phyloP scores from a whole-genome alignment of 306 rosid species.

The Vicia villosa region DNA sequence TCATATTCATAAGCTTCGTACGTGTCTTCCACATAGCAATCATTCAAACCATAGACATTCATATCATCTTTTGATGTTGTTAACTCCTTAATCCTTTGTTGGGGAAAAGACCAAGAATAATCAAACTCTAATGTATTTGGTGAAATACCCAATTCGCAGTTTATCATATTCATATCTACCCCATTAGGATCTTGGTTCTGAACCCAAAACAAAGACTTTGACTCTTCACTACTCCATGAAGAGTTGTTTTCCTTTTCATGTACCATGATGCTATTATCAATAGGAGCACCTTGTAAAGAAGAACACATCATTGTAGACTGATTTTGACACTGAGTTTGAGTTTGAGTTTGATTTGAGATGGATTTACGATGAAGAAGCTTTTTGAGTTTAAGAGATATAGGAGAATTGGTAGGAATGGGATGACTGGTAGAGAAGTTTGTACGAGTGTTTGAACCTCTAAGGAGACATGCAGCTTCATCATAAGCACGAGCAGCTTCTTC shows the following conservation, averaged over 20 bases:
- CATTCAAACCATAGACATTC: constrained; percentile 28
- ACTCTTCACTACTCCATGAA: constrained; percentile 23
- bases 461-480: constrained; percentile 81
- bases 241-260: constrained; percentile 34
- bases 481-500: constrained; percentile 92
- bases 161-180: constrained; percentile 52
- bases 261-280: constrained; percentile 20
- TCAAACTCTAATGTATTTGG: constrained; percentile 33
- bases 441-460: constrained; percentile 70
- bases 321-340: constrained; percentile 23
- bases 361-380: constrained; percentile 56
- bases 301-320: constrained; percentile 6
- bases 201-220: constrained; percentile 45
- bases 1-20: constrained; percentile 23
- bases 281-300: constrained; percentile 3
- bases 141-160: constrained; percentile 35
- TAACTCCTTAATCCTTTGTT: constrained; percentile 29
- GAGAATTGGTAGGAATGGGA: constrained; percentile 43
- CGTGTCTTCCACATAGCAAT: constrained; percentile 24
- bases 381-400: constrained; percentile 66
- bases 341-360: constrained; percentile 28
- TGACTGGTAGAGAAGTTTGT: constrained; percentile 59
- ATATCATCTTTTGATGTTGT: constrained; percentile 23
- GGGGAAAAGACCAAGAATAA: constrained; percentile 47
- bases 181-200: constrained; percentile 37